These are phyloP conservation scores for Casuarina equisetifolia DNA, from an alignment of 306 rosid genomes.

Conservation along the genomic window DNA sequence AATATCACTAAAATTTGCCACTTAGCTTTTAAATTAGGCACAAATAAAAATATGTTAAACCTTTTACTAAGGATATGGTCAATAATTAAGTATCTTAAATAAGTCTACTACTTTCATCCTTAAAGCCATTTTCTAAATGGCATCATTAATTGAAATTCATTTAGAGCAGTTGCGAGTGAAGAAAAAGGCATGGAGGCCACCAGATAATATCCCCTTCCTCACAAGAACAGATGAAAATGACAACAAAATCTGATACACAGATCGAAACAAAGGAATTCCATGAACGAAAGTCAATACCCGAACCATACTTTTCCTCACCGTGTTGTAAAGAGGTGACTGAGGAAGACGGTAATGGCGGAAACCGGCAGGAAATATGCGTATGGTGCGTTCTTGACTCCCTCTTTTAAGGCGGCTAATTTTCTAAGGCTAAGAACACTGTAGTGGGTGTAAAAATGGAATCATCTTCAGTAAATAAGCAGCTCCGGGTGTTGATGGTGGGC, in stretches of 20 bases:
- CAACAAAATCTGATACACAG: slow-evolving; percentile 14
- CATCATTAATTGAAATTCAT: background rate
- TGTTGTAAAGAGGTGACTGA: slow-evolving; percentile 12
- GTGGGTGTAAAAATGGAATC: slow-evolving; percentile 70
- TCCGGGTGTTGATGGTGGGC: slow-evolving; percentile 60
- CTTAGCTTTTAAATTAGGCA: too few species aligned
- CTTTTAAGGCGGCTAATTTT: slow-evolving; percentile 24
- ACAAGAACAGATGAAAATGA: slow-evolving; percentile 1
- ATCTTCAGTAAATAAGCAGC: slow-evolving; percentile 58
- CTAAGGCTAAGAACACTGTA: slow-evolving; percentile 20
- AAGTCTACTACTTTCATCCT: too few species aligned
- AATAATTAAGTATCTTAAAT: too few species aligned
- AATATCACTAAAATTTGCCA: too few species aligned
- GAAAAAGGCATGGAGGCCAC: background rate
- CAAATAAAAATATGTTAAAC: too few species aligned
- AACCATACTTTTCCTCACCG: slow-evolving; percentile 64
- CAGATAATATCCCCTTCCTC: background rate
- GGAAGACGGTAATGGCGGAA: background rate
- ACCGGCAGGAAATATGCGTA: slow-evolving; percentile 25
- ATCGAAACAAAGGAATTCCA: slow-evolving; percentile 28
- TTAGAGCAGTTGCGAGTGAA: background rate
- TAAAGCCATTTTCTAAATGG: too few species aligned
- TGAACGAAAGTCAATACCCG: slow-evolving; percentile 96
- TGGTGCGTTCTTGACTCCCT: slow-evolving; percentile 99
- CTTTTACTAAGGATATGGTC: too few species aligned